Evolutionary conservation across 2,329 filamentous ascomycete genomes (phyloP).

Genomic region (Ciborinia camelliae): DNA sequence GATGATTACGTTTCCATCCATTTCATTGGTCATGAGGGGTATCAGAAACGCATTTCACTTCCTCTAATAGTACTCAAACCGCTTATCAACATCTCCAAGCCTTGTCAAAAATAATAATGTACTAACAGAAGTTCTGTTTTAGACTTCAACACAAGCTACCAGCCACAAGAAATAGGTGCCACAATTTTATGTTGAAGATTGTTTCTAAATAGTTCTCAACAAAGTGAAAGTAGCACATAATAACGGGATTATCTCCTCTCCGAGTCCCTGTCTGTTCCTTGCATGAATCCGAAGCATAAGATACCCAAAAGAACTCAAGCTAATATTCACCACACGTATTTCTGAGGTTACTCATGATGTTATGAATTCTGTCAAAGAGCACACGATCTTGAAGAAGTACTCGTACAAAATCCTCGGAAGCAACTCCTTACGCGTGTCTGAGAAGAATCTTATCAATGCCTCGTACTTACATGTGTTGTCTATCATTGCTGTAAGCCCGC

Average conservation of each 20-base stretch:
- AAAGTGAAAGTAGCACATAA: neutral
- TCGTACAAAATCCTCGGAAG: neutral
- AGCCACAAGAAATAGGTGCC: neutral
- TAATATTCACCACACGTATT: neutral
- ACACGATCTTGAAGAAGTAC: neutral
- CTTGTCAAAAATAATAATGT: neutral
- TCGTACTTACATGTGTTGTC: neutral
- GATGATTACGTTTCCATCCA: neutral
- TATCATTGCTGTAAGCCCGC: neutral
- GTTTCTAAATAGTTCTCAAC: neutral
- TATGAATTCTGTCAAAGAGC: neutral
- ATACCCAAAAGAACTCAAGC: neutral
- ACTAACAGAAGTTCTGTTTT: neutral
- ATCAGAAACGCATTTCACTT: neutral
- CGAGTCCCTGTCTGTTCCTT: neutral
- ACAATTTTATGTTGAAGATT: neutral
- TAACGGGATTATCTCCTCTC: neutral
- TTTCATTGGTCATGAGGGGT: neutral
- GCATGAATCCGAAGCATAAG: neutral
- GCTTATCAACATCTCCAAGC: neutral
- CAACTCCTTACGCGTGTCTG: neutral
- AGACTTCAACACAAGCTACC: too few relatives aligned
- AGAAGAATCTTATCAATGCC: neutral
- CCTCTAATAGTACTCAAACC: neutral
- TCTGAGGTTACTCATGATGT: neutral